Evolutionary conservation across 768 basidiomycete genomes (phyloP).

Genomic region (Suillus luteus): DNA sequence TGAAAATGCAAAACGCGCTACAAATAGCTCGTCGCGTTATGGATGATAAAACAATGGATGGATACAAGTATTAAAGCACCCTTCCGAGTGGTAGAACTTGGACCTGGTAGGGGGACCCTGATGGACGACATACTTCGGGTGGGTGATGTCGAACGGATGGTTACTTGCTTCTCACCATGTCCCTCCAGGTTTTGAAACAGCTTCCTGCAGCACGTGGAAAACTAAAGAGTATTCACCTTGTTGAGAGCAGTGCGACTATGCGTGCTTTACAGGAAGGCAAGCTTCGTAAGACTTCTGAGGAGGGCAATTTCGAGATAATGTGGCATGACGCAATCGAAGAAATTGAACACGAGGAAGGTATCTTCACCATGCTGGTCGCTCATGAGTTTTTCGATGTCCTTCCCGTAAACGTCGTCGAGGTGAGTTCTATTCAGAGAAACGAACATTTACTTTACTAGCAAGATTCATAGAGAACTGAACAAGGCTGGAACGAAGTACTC

Average conservation of each 20-base stretch:
- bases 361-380: slow-evolving; percentile 85
- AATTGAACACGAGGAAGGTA: slow-evolving; percentile 47
- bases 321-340: slow-evolving; percentile 82
- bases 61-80: slow-evolving; percentile 46
- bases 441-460: background rate
- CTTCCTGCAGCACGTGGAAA: slow-evolving; percentile 39
- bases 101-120: slow-evolving; percentile 91
- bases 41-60: slow-evolving; percentile 80
- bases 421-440: slow-evolving; percentile 32
- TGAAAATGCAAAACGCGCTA: background rate
- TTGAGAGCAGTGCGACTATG: slow-evolving; percentile 79
- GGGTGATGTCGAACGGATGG: slow-evolving; percentile 27
- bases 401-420: slow-evolving; percentile 88
- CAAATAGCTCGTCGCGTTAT: slow-evolving; percentile 79
- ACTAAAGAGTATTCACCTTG: slow-evolving; percentile 63
- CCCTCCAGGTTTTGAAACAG: slow-evolving; percentile 51
- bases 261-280: slow-evolving; percentile 59
- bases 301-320: slow-evolving; percentile 41
- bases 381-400: slow-evolving; percentile 99
- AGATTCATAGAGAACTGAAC: slow-evolving; percentile 60
- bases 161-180: background rate
- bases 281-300: slow-evolving; percentile 38
- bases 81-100: slow-evolving; percentile 84
- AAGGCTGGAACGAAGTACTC: slow-evolving; percentile 87
- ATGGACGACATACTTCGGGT: slow-evolving; percentile 90